Conservation (phyloP, 2,329 filamentous ascomycete species). For the Fusarium pseudocircinatum region DNA sequence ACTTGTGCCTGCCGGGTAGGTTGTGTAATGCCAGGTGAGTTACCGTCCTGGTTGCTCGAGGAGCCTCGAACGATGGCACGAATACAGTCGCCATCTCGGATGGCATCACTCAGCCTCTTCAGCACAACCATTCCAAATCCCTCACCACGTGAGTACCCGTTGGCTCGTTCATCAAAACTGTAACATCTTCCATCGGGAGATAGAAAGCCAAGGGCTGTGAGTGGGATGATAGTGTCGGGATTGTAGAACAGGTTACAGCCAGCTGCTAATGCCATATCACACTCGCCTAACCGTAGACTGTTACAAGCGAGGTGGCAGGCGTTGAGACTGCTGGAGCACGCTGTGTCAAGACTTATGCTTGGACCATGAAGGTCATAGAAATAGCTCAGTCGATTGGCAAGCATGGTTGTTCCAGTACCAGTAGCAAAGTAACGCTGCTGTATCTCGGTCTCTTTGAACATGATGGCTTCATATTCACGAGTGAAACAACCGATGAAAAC, state of each 20-base stretch:
- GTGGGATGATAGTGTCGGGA: constrained; percentile 2
- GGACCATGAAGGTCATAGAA: constrained; percentile 3
- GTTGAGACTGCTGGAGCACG: constrained; percentile 1
- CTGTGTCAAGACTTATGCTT: constrained; percentile 5
- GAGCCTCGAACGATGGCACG: constrained; percentile 1
- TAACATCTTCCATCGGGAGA: constrained; percentile 5
- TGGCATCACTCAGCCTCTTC: constrained; percentile 1
- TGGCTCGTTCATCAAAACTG: not conserved
- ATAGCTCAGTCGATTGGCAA: constrained; percentile 6
- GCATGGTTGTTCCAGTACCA: constrained; percentile 3
- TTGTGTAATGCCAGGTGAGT: not conserved
- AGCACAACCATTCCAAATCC: not conserved
- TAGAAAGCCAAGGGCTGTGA: not conserved
- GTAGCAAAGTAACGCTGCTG: constrained; percentile 3
- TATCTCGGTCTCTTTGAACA: constrained; percentile 5
- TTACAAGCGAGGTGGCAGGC: constrained; percentile 1
- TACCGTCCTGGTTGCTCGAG: not conserved
- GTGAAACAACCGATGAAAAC: constrained; percentile 10
- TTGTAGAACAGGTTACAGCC: constrained; percentile 4
- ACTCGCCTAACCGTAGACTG: not conserved
- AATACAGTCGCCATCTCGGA: not conserved
- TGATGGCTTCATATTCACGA: constrained; percentile 8
- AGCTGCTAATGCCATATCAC: constrained; percentile 1
- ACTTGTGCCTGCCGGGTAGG: not conserved
- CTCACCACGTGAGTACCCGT: not conserved